A percentile compares a stretch with the other conserved stretches of the same genome.
Conservation (phyloP, 2,329 filamentous ascomycete species). For the Chaetomium olivaceum region DNA sequence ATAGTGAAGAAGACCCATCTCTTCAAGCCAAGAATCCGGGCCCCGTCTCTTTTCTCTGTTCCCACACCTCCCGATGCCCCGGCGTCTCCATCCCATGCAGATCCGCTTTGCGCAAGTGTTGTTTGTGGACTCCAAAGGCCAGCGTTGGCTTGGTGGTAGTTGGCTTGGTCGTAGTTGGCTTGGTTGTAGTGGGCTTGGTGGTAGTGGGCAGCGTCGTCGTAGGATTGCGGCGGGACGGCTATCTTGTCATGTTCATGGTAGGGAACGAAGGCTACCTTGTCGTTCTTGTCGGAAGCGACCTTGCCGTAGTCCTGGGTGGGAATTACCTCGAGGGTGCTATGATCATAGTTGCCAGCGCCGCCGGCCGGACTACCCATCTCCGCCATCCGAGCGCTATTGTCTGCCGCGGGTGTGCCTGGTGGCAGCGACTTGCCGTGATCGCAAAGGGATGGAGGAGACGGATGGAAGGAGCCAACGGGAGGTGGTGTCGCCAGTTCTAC, state of each 20-base stretch:
- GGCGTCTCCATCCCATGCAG: not conserved
- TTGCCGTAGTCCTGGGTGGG: not conserved
- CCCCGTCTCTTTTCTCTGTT: not conserved
- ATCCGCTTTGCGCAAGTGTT: not conserved
- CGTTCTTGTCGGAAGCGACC: not conserved
- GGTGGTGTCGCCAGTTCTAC: not conserved
- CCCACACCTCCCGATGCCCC: not conserved
- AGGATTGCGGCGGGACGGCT: not conserved
- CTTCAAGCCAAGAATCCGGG: not conserved
- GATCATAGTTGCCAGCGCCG: not conserved
- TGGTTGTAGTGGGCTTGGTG: not conserved
- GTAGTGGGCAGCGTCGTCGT: not conserved
- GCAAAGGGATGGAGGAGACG: not conserved
- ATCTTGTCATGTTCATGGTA: conserved; percentile 1
- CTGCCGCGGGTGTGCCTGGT: not conserved
- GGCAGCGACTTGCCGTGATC: not conserved
- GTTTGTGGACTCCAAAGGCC: not conserved
- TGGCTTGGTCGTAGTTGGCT: not conserved
- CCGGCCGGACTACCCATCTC: not conserved
- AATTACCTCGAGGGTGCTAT: conserved; percentile 3
- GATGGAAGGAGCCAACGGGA: not conserved
- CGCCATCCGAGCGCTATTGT: not conserved
- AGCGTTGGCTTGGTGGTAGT: not conserved
- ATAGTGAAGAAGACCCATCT: conserved; percentile 4
- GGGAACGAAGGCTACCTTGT: conserved; percentile 1